phyloP scores from a whole-genome alignment of 2,329 filamentous ascomycete species.

The Tolypocladium ovalisporum region DNA sequence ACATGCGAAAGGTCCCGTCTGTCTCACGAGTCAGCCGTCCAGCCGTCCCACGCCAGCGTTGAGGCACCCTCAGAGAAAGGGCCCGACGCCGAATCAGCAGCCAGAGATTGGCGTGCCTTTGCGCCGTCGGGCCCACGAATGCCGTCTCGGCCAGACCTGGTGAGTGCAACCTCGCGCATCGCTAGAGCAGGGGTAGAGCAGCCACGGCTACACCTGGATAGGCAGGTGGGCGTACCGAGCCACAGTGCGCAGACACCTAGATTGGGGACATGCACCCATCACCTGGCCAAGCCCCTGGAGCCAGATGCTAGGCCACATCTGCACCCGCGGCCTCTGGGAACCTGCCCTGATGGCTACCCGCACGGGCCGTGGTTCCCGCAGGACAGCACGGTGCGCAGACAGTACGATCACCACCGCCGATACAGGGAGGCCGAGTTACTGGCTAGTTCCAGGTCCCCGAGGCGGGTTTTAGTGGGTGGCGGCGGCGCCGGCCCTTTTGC shows the following conservation, averaged over 20 bases:
- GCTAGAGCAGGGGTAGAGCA: background rate
- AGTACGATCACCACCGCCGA: background rate
- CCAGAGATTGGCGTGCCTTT: background rate
- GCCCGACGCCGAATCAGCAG: background rate
- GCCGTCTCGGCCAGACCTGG: background rate
- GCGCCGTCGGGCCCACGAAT: background rate
- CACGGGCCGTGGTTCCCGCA: background rate
- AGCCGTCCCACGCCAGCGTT: background rate
- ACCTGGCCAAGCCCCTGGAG: background rate
- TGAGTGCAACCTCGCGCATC: background rate
- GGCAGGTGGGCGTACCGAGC: background rate
- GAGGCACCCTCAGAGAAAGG: background rate
- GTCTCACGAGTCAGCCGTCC: background rate
- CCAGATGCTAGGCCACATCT: background rate
- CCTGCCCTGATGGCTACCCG: background rate
- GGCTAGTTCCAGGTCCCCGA: background rate
- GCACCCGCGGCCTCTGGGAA: background rate
- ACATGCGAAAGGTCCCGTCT: background rate
- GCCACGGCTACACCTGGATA: constrained; percentile 2
- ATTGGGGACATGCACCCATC: background rate
- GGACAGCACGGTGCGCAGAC: background rate
- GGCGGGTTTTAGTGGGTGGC: background rate
- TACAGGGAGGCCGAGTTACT: background rate
- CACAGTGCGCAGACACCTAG: background rate
- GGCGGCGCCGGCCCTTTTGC: background rate